Evolutionary conservation across 306 rosid species (phyloP).

Genomic region (Arachis hypogaea): DNA sequence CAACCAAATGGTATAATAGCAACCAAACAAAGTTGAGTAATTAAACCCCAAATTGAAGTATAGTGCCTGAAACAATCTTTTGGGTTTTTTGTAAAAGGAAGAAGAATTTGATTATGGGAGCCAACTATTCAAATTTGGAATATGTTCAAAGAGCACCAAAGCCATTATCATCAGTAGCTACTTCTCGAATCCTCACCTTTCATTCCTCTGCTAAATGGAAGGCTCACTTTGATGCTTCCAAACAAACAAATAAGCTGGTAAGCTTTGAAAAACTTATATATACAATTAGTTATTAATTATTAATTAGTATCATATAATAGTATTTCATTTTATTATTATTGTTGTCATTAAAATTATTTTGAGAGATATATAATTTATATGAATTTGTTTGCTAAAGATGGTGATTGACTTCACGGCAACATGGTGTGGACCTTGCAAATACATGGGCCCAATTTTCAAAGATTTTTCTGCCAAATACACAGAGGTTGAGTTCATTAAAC

Average conservation of each 20-base stretch:
- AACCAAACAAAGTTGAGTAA: neutral
- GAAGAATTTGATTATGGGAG: constrained; percentile 43
- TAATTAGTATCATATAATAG: too few species aligned
- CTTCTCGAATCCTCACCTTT: constrained; percentile 35
- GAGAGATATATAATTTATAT: neutral
- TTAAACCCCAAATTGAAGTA: too few species aligned
- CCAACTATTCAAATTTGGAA: constrained; percentile 11
- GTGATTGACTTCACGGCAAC: constrained; percentile 70
- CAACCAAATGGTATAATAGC: neutral
- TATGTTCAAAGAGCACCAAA: neutral
- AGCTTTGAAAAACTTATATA: too few species aligned
- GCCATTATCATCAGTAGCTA: constrained; percentile 1
- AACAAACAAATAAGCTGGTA: constrained; percentile 34
- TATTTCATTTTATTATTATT: too few species aligned
- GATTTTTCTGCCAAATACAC: constrained; percentile 48
- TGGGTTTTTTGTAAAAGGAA: neutral
- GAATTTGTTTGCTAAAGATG: constrained; percentile 39
- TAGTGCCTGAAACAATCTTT: neutral
- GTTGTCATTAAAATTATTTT: neutral
- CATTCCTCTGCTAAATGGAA: constrained; percentile 53
- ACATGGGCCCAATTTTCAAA: constrained; percentile 51
- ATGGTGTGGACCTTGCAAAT: constrained; percentile 69
- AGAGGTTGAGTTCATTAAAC: constrained; percentile 55
- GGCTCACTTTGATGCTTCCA: constrained; percentile 43
- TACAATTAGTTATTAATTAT: too few species aligned